Evolutionary conservation across 106 monocot genomes (phyloP).

Genomic region (Xerophyta viscosa): DNA sequence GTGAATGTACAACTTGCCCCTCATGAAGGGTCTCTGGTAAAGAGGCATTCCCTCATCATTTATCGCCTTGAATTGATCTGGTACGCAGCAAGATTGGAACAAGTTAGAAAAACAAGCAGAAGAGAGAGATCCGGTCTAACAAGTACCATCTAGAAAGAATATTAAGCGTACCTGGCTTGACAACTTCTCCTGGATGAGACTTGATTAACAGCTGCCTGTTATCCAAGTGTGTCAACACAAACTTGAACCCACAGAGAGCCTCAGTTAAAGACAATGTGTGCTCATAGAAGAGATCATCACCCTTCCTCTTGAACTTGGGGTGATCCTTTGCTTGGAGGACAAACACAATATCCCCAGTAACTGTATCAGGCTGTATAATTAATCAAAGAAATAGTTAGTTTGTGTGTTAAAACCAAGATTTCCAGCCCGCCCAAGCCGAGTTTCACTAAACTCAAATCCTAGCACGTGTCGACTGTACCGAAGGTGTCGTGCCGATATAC

Average conservation of each 20-base stretch:
- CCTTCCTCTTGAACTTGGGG: constrained; percentile 88
- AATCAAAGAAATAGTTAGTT: no score
- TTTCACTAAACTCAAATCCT: no score
- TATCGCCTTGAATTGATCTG: constrained; percentile 88
- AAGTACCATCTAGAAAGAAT: no score
- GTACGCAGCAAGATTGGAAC: no score
- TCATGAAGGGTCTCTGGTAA: constrained; percentile 88
- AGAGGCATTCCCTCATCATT: constrained; percentile 92
- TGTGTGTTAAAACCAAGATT: no score
- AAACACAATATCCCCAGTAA: constrained; percentile 80
- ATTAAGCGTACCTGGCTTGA: constrained; percentile 98
- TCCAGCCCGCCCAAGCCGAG: no score
- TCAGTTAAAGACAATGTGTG: constrained; percentile 75
- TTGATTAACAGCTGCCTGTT: constrained; percentile 86
- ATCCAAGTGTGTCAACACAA: constrained; percentile 78
- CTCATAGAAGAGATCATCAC: constrained; percentile 82
- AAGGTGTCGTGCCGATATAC: no score
- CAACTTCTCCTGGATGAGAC: constrained; percentile 78
- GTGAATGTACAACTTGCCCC: constrained; percentile 89
- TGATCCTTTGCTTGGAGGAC: constrained; percentile 84
- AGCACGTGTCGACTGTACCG: no score
- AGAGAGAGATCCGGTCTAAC: no score
- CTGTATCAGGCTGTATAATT: constrained; percentile 75
- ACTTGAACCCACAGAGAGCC: constrained; percentile 89
- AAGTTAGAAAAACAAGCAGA: no score